A percentile compares a stretch with the other conserved stretches of the same genome.
Evolutionary conservation across 495 filamentous ascomycete species (phyloP).

Genomic region (Venustampulla echinocandica): DNA sequence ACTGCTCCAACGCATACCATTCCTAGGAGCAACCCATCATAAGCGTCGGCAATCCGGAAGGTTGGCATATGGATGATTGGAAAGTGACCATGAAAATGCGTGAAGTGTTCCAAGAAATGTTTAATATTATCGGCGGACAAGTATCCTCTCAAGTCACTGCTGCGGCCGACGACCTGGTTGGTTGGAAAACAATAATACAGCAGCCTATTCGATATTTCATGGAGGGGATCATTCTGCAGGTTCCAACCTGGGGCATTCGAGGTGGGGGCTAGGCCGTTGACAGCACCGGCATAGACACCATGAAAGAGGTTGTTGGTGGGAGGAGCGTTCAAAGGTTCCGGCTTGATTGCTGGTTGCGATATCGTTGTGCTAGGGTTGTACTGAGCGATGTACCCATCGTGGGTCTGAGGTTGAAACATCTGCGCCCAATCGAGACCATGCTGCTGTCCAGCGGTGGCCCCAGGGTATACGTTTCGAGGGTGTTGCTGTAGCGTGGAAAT

Average conservation of each 20-base stretch:
- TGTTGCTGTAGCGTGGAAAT: constrained; percentile 2
- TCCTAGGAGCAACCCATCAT: constrained; percentile 49
- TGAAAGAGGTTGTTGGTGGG: constrained; percentile 33
- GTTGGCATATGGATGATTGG: constrained; percentile 61
- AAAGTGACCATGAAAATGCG: constrained; percentile 58
- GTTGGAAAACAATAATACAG: constrained; percentile 46
- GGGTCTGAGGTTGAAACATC: constrained; percentile 62
- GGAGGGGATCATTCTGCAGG: constrained; percentile 36
- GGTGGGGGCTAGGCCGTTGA: constrained; percentile 23
- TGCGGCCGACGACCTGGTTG: constrained; percentile 25
- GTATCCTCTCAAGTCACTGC: constrained; percentile 36
- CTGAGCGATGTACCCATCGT: constrained; percentile 50
- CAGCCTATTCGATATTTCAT: constrained; percentile 42
- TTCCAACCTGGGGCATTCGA: constrained; percentile 33
- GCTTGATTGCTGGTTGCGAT: constrained; percentile 45
- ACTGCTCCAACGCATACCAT: constrained; percentile 62
- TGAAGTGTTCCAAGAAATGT: constrained; percentile 52
- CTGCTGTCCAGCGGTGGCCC: constrained; percentile 42
- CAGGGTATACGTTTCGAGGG: background rate
- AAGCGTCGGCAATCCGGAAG: constrained; percentile 50
- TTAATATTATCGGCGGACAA: constrained; percentile 52
- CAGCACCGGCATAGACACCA: constrained; percentile 33
- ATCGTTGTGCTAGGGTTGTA: constrained; percentile 49
- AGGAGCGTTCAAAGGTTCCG: constrained; percentile 16
- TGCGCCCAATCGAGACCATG: constrained; percentile 52